A percentile compares a stretch with the other conserved stretches of the same genome.
Evolutionary conservation across 768 basidiomycete genomes (phyloP).

Genomic region (Mrakia hoshinonis): DNA sequence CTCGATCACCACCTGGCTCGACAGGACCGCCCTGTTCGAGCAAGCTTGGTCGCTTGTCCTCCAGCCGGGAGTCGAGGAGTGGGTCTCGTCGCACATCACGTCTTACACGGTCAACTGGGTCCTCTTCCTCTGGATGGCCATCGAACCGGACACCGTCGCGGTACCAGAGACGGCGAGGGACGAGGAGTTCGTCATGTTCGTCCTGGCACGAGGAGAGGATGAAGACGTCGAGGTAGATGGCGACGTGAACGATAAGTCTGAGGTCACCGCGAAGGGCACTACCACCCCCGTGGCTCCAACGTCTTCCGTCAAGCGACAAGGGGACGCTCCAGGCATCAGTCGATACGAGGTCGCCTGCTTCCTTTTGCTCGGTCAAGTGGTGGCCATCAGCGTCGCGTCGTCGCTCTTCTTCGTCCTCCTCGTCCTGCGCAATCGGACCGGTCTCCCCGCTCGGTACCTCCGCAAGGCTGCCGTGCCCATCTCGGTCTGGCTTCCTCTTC

Average conservation of each 20-base stretch:
- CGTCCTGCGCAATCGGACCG: constrained; percentile 21
- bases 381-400: constrained; percentile 60
- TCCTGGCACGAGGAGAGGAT: neutral
- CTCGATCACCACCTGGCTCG: constrained; percentile 51
- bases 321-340: neutral
- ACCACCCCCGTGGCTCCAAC: too few species aligned
- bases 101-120: constrained; percentile 18
- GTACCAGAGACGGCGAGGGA: neutral
- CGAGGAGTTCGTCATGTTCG: neutral
- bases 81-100: constrained; percentile 25
- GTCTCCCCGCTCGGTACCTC: neutral
- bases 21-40: constrained; percentile 52
- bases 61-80: constrained; percentile 37
- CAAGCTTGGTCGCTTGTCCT: constrained; percentile 50
- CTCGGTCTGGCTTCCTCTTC: constrained; percentile 2
- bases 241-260: neutral
- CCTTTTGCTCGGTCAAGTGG: constrained; percentile 60
- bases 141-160: neutral
- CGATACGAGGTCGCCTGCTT: neutral
- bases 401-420: constrained; percentile 54
- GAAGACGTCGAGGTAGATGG: neutral
- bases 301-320: neutral
- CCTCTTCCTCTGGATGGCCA: constrained; percentile 7
- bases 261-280: too few species aligned
- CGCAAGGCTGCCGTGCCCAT: neutral